Conservation (phyloP, 306 rosid genomes). For the Begonia fuchsioides region DNA sequence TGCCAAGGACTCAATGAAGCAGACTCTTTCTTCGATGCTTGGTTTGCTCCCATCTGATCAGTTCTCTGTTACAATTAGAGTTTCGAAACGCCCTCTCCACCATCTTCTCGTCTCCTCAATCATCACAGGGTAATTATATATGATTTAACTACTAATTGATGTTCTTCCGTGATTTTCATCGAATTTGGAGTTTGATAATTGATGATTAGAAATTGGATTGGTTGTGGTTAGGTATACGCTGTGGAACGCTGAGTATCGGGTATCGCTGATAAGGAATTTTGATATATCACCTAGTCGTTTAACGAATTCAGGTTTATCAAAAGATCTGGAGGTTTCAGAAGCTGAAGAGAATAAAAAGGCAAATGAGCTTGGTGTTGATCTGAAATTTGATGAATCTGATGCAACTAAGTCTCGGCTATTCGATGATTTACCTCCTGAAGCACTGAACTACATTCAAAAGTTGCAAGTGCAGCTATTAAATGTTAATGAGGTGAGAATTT, state of each 20-base stretch:
- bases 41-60: conserved; percentile 88
- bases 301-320: conserved; percentile 13
- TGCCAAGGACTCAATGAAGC: conserved; percentile 83
- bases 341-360: conserved; percentile 14
- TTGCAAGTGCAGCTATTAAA: conserved; percentile 54
- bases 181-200: not conserved
- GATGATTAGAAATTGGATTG: not conserved
- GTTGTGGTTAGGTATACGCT: conserved; percentile 56
- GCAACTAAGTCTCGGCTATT: conserved; percentile 23
- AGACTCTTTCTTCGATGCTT: conserved; percentile 88
- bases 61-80: conserved; percentile 54
- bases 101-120: conserved; percentile 75
- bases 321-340: conserved; percentile 13
- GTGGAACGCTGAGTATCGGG: conserved; percentile 92
- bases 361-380: conserved; percentile 15
- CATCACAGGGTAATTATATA: conserved; percentile 59
- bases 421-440: conserved; percentile 62
- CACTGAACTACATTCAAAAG: conserved; percentile 50
- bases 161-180: no score
- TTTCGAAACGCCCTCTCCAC: conserved; percentile 49
- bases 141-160: no score
- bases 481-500: conserved; percentile 42
- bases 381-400: conserved; percentile 22
- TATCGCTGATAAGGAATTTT: conserved; percentile 69
- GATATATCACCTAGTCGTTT: conserved; percentile 29